Base-by-base conservation (phyloP, 306 rosid genomes). In the Pueraria montana region DNA sequence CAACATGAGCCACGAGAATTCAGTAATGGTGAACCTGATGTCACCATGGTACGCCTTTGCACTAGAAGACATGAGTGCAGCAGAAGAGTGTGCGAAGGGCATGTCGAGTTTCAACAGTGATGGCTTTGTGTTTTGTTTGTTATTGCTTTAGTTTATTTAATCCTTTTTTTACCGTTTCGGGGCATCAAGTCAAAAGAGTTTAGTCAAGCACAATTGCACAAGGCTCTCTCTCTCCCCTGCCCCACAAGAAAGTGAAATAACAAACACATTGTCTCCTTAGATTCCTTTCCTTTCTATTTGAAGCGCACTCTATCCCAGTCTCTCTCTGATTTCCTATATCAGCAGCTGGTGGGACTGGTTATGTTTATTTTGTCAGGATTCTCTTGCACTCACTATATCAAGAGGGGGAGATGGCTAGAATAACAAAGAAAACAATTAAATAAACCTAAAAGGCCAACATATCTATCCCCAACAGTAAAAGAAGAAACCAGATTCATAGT, bases 311-410 rank as follows among this genome's bases (percentile, higher is more conserved):
- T 83, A 74, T 82, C 85, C 84, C 78, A 75, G 63, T 75, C 83
- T 83, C 87, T 84, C 86, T 74, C 83, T 86, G 87, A 93, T 90
- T 86, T 87, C 90, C 92, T 82, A 63, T 86, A 84, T 87, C 96
- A 88, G 89, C 96, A 88, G 88, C 82, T 75, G 84, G 93, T 96
- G 99, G 99, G 98, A n/a, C 97, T 82, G 85, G 85, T 88, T 62
- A 43, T 89, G 97, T 90, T 92, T 94, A 92, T 90, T 96, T 94
- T 94, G 98, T 88, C 97, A 90, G 95, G 92, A 94, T 91, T 90
- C 93, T 88, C 92, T 91, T 74, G 82, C 92, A 80, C 89, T 88
- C 81, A 75, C 78, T 74, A 58, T 87, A 81, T 58, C 82, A 87
- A 85, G 82, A 82, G 62, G 24, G n/a, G 14, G 59, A 80, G 61